Evolutionary conservation across 2,329 filamentous ascomycete genomes (phyloP).

Genomic region (Aspergillus pseudoterreus): DNA sequence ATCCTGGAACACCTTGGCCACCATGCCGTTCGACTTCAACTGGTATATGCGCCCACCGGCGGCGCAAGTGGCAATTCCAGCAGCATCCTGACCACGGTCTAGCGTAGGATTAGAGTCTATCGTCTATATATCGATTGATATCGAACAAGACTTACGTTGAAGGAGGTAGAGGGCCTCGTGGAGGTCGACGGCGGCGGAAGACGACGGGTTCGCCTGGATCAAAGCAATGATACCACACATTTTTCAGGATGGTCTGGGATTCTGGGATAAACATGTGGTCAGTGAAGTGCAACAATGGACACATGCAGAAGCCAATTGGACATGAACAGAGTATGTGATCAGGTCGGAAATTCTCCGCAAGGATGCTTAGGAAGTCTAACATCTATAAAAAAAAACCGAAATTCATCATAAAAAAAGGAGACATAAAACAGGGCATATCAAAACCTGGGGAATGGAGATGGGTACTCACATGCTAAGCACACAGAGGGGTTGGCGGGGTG

Average conservation of each 20-base stretch:
- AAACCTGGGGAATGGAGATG: constrained; percentile 15
- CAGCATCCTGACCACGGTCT: constrained; percentile 81
- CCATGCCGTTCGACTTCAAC: constrained; percentile 88
- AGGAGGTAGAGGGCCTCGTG: constrained; percentile 71
- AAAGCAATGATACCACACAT: constrained; percentile 64
- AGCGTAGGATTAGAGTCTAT: background rate
- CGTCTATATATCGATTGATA: background rate
- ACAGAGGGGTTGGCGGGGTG: constrained; percentile 17
- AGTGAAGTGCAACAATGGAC: constrained; percentile 13
- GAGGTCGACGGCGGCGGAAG: constrained; percentile 57
- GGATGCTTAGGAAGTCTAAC: constrained; percentile 47
- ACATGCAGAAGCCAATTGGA: constrained; percentile 9
- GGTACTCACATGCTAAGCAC: constrained; percentile 18
- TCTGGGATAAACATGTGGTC: constrained; percentile 19
- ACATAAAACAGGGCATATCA: background rate
- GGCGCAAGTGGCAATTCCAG: constrained; percentile 73
- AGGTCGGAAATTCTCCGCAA: constrained; percentile 41
- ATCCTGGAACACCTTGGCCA: constrained; percentile 77
- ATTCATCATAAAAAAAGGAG: constrained; percentile 36
- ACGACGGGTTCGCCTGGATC: constrained; percentile 55
- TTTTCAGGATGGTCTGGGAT: constrained; percentile 22
- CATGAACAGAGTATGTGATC: constrained; percentile 15
- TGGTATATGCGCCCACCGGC: constrained; percentile 78
- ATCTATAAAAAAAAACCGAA: constrained; percentile 41
- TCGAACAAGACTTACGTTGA: constrained; percentile 44